These are phyloP conservation scores for Botrytis squamosa DNA, from an alignment of 2,329 filamentous ascomycete genomes.

Conservation along the genomic window DNA sequence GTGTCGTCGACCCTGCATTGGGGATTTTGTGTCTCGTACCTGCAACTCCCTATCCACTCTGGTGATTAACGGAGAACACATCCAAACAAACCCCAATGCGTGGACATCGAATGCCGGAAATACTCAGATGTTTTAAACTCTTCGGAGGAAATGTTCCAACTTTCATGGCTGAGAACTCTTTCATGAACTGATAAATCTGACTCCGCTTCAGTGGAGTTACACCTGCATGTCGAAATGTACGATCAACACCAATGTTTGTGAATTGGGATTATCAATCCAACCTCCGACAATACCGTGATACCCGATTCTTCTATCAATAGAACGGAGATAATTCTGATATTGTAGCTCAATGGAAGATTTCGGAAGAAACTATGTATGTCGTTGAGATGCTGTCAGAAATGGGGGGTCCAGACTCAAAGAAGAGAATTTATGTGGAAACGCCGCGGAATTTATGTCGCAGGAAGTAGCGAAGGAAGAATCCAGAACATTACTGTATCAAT, in stretches of 20 bases:
- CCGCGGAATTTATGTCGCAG: background rate
- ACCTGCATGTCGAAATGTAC: background rate
- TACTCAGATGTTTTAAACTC: background rate
- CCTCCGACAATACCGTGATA: background rate
- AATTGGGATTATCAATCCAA: constrained; percentile 13
- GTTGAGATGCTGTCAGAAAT: background rate
- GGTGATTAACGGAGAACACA: background rate
- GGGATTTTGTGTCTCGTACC: background rate
- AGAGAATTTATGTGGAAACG: background rate
- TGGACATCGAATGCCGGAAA: background rate
- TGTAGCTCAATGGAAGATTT: constrained; percentile 5
- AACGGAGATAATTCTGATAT: constrained; percentile 15
- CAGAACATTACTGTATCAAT: constrained; percentile 13
- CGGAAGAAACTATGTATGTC: background rate
- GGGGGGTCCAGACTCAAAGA: background rate
- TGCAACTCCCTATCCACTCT: background rate
- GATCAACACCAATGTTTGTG: background rate
- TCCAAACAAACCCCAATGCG: too few species aligned
- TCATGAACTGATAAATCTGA: background rate
- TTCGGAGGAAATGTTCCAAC: background rate
- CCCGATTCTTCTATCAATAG: constrained; percentile 10
- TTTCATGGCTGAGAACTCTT: background rate
- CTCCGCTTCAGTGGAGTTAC: background rate
- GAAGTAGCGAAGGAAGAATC: background rate
- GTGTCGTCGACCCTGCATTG: background rate